Evolutionary conservation across 106 monocot genomes (phyloP), one percentile per base, ranked within the genome.

Genomic region (Posidonia australis): DNA sequence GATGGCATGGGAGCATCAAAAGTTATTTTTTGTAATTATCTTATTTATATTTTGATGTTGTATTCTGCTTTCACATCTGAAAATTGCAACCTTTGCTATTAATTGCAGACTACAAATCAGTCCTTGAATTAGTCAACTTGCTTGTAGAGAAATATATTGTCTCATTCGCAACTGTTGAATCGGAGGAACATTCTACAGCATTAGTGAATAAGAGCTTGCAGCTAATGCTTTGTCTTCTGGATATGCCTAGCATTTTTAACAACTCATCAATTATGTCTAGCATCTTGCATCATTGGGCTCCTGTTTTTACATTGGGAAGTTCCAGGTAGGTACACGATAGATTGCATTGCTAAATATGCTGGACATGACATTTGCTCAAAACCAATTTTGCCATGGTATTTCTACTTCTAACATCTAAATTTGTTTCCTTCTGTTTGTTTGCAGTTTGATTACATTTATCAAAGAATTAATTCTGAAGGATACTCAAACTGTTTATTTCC

Each of bases 211-310:
- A 66, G 24, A 64, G 84, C 53, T 68, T 91, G 60, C 60, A 77
- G 44, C 58, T 98, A 53, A 77, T 87, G 64, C 80, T 87, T 42
- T 75, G 70, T 56, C 74, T 90, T 76, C 72, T 96, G 31, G 87
- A 90, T 70, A 58, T 75, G 44, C 84, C 67, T 62, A 41, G 51
- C 21, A 65, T 78, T 68, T 44, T 46, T 63, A 51, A 27, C 59
- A 75, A 87, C 75, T 54, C 79, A 30, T 64, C 78, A 56, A 29
- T 51, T 13, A 47, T 61, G 26, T 67, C 65, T 51, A 46, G 14
- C 20, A 67, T 83, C 69, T 60, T 66, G 29, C 46, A 46, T 46
- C 63, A 75, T 24, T 85, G 77, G 83, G 67, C 58, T 62, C 90
- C 87, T 46, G 72, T 71, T 46, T 98, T 90, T 63, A 78, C 77